Evolutionary conservation across 1,284 basidiomycete species (phyloP).

Genomic region (Termitomyces sp.): DNA sequence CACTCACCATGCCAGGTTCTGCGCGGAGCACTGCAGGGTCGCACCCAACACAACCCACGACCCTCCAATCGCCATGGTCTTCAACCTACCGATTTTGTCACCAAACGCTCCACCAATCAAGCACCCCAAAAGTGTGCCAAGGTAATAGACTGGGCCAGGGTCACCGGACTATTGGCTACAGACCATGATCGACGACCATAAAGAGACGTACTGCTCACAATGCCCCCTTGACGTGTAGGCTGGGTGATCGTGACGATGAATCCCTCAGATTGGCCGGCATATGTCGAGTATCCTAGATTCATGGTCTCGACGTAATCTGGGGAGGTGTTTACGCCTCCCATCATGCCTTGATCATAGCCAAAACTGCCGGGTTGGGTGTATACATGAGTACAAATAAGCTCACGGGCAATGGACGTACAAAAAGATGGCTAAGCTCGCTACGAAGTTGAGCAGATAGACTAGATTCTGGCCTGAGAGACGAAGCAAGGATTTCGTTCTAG

Average conservation of each 20-base stretch:
- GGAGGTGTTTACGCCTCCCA: conserved; percentile 50
- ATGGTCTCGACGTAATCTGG: conserved; percentile 43
- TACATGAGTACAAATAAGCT: neutral
- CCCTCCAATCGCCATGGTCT: conserved; percentile 38
- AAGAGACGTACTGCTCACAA: conserved; percentile 35
- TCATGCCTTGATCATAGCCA: conserved; percentile 54
- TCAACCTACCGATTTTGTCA: conserved; percentile 38
- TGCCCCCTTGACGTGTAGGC: conserved; percentile 46
- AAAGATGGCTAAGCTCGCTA: conserved; percentile 44
- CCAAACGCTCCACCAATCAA: conserved; percentile 38
- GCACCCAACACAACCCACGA: conserved; percentile 44
- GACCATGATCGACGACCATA: neutral
- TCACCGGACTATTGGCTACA: neutral
- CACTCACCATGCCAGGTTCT: conserved; percentile 41
- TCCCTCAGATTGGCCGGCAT: conserved; percentile 38
- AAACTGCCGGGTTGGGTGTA: conserved; percentile 28
- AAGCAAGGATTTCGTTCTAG: neutral
- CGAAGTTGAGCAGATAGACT: conserved; percentile 30
- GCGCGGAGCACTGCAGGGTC: conserved; percentile 45
- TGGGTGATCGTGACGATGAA: conserved; percentile 46
- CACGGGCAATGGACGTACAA: conserved; percentile 27
- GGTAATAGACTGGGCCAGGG: conserved; percentile 32
- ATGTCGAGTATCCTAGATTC: conserved; percentile 36
- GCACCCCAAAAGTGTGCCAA: conserved; percentile 45
- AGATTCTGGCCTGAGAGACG: conserved; percentile 19